Evolutionary conservation across 1,284 basidiomycete genomes (phyloP), one percentile per base, ranked within the genome.

Genomic region (Lentinus polychrous): DNA sequence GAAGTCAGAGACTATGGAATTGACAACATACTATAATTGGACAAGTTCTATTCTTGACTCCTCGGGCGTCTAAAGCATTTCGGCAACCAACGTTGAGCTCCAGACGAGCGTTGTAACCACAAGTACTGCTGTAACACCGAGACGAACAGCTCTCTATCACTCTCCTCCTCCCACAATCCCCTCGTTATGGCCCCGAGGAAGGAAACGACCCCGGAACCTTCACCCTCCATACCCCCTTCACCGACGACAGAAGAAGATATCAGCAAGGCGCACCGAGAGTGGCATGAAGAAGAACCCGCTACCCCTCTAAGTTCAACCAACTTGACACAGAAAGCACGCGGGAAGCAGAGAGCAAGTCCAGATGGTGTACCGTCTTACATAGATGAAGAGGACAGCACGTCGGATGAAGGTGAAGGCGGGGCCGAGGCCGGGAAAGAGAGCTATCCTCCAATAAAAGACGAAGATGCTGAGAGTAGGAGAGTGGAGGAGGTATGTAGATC

Each of bases 401-500:
- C 55, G 2, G 63, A 54, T 4, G 59, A 65, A 33, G 66, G 57
- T 20, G 59, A 66, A 10, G 64, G 66, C 10, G 65, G 54, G 40
- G 49, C 24, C 45, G 60, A 57, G 2, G 58, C 48, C 10, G 56
- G 61, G 23, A 47, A 53, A 40, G 62, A 66, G 20, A 67, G 65
- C 20, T 89, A 88, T 57, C 85, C 86, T 1, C 86, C 87, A 3
- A 74, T 62, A 43, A 78, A 69, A 36, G 81, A 85, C 52, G 79
- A 81, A 31, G 74, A 74, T 33, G 72, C 74, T 46, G 87, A 89
- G 55, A 79, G 83, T 34, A 74, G 78, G 51, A 70, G 78, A 50
- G 69, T 90, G 17, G 74, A 81, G 68, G 83, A 89, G 78, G 86
- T 85, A 63, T 50, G 73, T 53, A 17, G 27, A 12, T 34, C 11